These are phyloP conservation scores for Arabidopsis suecica DNA, from an alignment of 345 rosid genomes.

Conservation along the genomic window DNA sequence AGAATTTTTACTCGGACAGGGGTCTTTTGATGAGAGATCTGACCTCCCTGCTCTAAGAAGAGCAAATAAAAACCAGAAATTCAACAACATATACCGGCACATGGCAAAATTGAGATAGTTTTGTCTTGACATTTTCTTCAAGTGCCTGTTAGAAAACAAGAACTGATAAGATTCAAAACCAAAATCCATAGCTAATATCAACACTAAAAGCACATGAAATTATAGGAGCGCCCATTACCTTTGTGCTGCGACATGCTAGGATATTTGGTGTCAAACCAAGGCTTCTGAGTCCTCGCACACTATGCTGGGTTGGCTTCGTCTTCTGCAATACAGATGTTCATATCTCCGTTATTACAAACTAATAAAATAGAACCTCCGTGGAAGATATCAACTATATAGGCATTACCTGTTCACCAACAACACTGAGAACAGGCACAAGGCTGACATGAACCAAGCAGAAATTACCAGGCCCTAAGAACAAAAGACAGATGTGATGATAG, in stretches of 20 bases:
- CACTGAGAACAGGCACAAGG: slow-evolving; percentile 96
- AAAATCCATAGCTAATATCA: neutral
- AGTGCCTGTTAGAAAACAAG: slow-evolving; percentile 63
- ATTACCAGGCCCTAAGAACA: slow-evolving; percentile 75
- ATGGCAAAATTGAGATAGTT: slow-evolving; percentile 94
- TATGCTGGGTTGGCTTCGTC: slow-evolving; percentile 99
- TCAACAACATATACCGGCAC: slow-evolving; percentile 66
- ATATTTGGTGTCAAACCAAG: slow-evolving; percentile 89
- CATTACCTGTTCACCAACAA: slow-evolving; percentile 94
- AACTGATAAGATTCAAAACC: slow-evolving; percentile 25
- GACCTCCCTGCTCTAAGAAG: neutral
- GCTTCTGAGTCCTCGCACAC: slow-evolving; percentile 90
- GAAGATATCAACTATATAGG: slow-evolving; percentile 18
- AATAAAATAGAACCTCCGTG: neutral
- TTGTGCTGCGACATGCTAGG: slow-evolving; percentile 94
- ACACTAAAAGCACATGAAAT: slow-evolving; percentile 15
- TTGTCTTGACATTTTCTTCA: slow-evolving; percentile 74
- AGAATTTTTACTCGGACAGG: neutral
- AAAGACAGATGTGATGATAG: slow-evolving; percentile 30
- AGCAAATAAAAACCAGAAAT: neutral
- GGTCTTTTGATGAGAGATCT: neutral
- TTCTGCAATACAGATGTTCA: slow-evolving; percentile 56
- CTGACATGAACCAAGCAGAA: slow-evolving; percentile 98
- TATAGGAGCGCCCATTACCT: slow-evolving; percentile 49
- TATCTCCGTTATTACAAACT: neutral